A percentile compares a stretch with the other conserved stretches of the same genome.
These are phyloP conservation scores for Fusarium agapanthi DNA, from an alignment of 2,329 filamentous ascomycete species.

Conservation along the genomic window DNA sequence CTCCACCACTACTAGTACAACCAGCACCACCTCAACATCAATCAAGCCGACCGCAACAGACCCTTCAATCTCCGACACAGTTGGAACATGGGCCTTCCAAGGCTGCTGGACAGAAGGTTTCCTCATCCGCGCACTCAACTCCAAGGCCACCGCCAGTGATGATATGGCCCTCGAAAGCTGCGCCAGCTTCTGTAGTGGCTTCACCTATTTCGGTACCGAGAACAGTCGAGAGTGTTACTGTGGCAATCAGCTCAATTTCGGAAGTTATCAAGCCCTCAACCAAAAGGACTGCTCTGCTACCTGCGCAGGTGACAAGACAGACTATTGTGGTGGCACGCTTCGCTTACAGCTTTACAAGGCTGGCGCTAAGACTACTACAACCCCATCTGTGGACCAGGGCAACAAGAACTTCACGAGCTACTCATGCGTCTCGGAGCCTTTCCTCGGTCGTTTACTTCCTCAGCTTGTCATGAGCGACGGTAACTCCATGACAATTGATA, in stretches of 20 bases:
- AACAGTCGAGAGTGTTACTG: constrained; percentile 53
- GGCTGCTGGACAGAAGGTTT: constrained; percentile 51
- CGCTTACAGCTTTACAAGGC: constrained; percentile 47
- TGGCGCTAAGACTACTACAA: constrained; percentile 10
- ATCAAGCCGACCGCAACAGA: constrained; percentile 32
- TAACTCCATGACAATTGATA: constrained; percentile 46
- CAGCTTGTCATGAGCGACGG: constrained; percentile 43
- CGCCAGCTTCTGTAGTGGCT: constrained; percentile 43
- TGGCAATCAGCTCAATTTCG: constrained; percentile 45
- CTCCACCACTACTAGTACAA: neutral
- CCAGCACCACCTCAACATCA: neutral
- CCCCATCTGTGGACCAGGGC: constrained; percentile 44
- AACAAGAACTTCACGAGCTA: constrained; percentile 52
- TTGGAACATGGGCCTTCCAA: constrained; percentile 45
- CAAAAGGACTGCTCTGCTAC: constrained; percentile 47
- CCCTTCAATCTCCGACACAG: constrained; percentile 36
- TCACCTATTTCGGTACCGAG: constrained; percentile 46
- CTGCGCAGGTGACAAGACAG: constrained; percentile 44
- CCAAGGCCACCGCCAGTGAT: constrained; percentile 43
- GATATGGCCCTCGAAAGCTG: constrained; percentile 49
- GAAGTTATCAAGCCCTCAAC: constrained; percentile 40
- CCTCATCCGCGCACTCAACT: constrained; percentile 44
- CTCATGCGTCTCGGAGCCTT: constrained; percentile 48
- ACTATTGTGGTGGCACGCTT: constrained; percentile 49
- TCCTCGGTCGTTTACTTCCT: constrained; percentile 44